Percentiles rank a stretch among this genome's conserved stretches.
These are phyloP conservation scores for Cenchrus fungigraminus DNA, from an alignment of 176 grass and related monocot genomes.

Conservation along the genomic window DNA sequence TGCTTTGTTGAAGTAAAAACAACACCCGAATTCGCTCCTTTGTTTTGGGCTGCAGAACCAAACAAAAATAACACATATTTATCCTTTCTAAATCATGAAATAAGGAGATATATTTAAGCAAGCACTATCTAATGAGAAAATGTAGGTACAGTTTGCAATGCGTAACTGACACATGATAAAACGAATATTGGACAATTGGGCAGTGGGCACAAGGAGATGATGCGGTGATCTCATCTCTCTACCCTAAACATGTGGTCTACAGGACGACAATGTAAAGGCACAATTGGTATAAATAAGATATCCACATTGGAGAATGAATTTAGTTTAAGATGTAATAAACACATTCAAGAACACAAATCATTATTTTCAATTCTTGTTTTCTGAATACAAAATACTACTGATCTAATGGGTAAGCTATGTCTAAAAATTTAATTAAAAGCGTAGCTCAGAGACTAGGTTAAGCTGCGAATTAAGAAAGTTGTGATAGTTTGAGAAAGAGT, in stretches of 20 bases:
- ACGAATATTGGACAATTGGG: neutral
- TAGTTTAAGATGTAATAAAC: neutral
- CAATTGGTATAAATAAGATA: neutral
- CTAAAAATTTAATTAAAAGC: neutral
- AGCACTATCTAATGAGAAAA: neutral
- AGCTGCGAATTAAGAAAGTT: too few species aligned
- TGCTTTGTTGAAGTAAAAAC: too few species aligned
- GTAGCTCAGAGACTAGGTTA: neutral
- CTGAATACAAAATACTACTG: neutral
- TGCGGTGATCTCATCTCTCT: neutral
- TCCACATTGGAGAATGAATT: neutral
- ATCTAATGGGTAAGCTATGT: neutral
- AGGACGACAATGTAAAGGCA: neutral
- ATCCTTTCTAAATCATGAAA: too few species aligned
- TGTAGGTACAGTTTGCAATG: neutral
- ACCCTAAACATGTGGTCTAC: neutral
- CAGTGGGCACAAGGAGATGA: neutral
- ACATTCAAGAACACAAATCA: neutral
- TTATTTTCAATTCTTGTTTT: neutral
- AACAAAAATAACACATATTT: too few species aligned
- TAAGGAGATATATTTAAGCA: neutral
- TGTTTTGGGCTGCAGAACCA: too few species aligned
- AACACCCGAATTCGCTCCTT: too few species aligned
- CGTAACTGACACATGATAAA: neutral
- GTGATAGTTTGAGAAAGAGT: too few species aligned